Conservation (phyloP, 345 rosid species). For the Populus davidiana region DNA sequence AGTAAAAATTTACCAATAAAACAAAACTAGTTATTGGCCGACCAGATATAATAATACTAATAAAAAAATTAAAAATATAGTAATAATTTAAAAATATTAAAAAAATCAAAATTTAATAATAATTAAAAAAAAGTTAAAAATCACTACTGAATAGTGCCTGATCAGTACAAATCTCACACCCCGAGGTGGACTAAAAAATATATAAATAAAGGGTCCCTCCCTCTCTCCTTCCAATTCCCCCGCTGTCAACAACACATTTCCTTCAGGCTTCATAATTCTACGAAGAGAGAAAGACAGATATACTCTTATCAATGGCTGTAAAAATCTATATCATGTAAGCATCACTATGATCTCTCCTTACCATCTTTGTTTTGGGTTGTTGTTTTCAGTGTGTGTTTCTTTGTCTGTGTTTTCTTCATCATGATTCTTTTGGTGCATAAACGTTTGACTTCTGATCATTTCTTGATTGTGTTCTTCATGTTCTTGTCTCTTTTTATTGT, state of each 20-base stretch:
- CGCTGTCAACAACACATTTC: slow-evolving; percentile 1
- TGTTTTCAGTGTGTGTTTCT: not conserved
- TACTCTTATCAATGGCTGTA: slow-evolving; percentile 43
- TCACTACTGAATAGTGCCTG: not conserved
- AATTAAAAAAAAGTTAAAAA: no score
- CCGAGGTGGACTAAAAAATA: not conserved
- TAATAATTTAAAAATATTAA: no score
- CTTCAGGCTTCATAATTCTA: not conserved
- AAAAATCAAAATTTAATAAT: no score
- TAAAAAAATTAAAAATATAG: no score
- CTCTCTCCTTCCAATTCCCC: not conserved
- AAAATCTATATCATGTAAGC: slow-evolving; percentile 63
- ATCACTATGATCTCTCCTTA: not conserved
- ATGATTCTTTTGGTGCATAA: not conserved
- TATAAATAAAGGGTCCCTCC: slow-evolving; percentile 31
- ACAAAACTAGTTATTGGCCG: not conserved
- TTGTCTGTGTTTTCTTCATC: not conserved
- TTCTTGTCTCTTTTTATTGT: not conserved
- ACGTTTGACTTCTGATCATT: not conserved
- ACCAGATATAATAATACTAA: no score
- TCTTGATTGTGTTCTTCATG: not conserved
- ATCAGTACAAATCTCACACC: not conserved
- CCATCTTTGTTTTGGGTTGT: not conserved
- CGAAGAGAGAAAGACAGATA: not conserved
- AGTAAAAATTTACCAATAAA: not conserved